phyloP scores from a whole-genome alignment of 306 rosid genomes.

The Quercus dentata region DNA sequence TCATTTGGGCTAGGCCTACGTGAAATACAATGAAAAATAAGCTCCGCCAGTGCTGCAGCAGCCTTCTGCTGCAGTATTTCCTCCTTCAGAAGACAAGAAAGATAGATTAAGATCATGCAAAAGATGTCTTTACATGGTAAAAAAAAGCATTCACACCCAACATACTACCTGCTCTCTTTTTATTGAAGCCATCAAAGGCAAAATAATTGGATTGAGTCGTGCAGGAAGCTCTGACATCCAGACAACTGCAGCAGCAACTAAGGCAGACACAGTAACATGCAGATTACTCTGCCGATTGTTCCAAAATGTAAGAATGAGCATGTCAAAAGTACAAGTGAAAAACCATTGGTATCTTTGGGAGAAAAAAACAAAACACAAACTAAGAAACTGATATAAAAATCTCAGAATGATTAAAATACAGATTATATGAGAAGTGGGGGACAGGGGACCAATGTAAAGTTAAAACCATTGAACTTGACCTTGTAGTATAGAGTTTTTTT shows the following conservation, averaged over 20 bases:
- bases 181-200: constrained; percentile 95
- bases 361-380: not conserved
- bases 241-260: constrained; percentile 90
- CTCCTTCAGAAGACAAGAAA: constrained; percentile 56
- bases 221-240: constrained; percentile 95
- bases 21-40: constrained; percentile 70
- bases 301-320: constrained; percentile 27
- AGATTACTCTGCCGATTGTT: constrained; percentile 73
- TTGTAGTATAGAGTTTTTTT: too few species aligned
- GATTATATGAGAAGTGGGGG: not conserved
- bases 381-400: not conserved
- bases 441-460: not conserved
- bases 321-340: constrained; percentile 14
- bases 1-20: constrained; percentile 94
- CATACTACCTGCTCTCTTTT: constrained; percentile 87
- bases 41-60: constrained; percentile 96
- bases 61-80: constrained; percentile 90
- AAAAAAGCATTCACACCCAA: constrained; percentile 3
- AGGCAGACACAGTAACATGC: constrained; percentile 85
- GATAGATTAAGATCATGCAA: constrained; percentile 14
- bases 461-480: not conserved
- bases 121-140: not conserved
- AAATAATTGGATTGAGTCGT: constrained; percentile 80
- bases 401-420: not conserved
- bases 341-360: not conserved